Base-by-base conservation (phyloP, 2,329 filamentous ascomycete species). In the Fusarium equiseti region DNA sequence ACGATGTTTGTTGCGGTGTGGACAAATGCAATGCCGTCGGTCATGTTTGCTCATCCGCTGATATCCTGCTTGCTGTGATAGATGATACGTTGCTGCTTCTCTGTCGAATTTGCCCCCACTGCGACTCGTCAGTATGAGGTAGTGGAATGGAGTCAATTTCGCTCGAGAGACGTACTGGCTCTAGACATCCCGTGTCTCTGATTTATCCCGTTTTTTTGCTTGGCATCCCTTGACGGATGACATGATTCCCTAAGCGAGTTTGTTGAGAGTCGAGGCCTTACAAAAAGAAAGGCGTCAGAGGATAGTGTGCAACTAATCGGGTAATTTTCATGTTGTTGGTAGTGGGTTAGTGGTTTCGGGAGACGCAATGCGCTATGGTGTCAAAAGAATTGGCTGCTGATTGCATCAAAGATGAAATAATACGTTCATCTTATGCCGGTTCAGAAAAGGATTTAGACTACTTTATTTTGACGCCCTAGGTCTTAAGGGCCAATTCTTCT, bases 61-160 rank as follows among this genome's bases (percentile, higher is more conserved):
- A 29, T 29, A n/a, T 40, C 42, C 4, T 54, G 57, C 6, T 8
- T 32, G 27, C 46, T 9, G 15, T 63, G n/a, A 29, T 58, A 22
- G 18, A 42, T 31, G 53, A 38, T 57, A 29, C 44, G 38, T 49
- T 29, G 13, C 16, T 54, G 10, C 22, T 52, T 20, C 22, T 55
- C 43, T n/a, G 43, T 31, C n/a, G 40, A 43, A 8, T 15, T 38
- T 20, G 18, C 43, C 22, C 48, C 24, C 35, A 24, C 40, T 48
- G 16, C 20, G 11, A 16, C 38, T 35, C 15, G 15, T 44, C 38
- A 24, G 20, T 51, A 26, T 50, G 13, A n/a, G 27, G 44, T 51
- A 40, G 16, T 62, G 70, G 70, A 63, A 73, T 71, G 64, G 12
- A 12, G 16, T 50, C 29, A 43, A 42, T 35, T 22, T 45, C 26